These are phyloP conservation scores for Plasmodium reichenowi DNA, from an alignment of 169 alveolate species.

Conservation along the genomic window DNA sequence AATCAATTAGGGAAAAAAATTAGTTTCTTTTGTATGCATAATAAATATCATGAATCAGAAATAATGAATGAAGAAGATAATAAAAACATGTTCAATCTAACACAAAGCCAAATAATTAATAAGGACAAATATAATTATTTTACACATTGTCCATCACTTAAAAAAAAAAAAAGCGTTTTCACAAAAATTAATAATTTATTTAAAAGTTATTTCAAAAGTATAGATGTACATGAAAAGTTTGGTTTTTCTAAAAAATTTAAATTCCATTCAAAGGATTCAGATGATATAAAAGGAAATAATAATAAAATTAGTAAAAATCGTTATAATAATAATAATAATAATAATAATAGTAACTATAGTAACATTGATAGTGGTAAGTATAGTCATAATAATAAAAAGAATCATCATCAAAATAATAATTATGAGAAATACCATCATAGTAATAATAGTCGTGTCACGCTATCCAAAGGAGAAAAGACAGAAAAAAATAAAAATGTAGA, in stretches of 20 bases:
- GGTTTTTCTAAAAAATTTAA: too few species aligned
- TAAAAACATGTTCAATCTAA: conserved; percentile 27
- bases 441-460: background rate
- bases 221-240: conserved; percentile 9
- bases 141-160: conserved; percentile 23
- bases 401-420: background rate
- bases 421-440: conserved; percentile 9
- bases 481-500: conserved; percentile 23
- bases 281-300: too few species aligned
- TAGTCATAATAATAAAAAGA: too few species aligned
- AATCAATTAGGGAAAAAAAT: conserved; percentile 25
- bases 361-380: too few species aligned
- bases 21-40: conserved; percentile 57
- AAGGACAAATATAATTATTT: conserved; percentile 31
- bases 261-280: too few species aligned
- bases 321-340: too few species aligned
- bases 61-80: conserved; percentile 13
- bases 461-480: too few species aligned
- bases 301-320: too few species aligned
- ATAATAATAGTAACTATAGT: too few species aligned
- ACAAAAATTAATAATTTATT: conserved; percentile 24
- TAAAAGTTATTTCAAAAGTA: conserved; percentile 28
- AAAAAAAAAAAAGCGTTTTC: conserved; percentile 24
- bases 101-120: conserved; percentile 5
- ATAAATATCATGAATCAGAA: conserved; percentile 5